Evolutionary conservation across 176 grass and related monocot genomes (phyloP), one percentile per base, ranked within the genome.

Genomic region (Urochloa ruziziensis): DNA sequence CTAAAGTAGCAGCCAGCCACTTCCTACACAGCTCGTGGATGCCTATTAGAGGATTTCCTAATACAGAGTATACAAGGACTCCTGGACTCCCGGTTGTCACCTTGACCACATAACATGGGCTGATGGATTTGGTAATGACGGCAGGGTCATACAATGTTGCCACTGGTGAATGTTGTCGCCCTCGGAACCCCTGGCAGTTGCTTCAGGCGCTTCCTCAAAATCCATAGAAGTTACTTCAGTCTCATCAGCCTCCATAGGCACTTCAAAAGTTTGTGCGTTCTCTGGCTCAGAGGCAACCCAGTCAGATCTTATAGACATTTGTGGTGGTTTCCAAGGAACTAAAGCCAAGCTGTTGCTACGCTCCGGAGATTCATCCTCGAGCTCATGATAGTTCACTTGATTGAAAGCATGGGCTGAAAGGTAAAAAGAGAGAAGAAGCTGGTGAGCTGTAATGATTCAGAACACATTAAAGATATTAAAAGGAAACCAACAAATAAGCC

Each of bases 251-350:
- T 94, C 94, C 91, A 90, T 86, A 49, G 75, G 75, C 33, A 75
- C 89, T 80, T 91, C 80, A 35, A 79, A 39, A 10, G 5, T 33
- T 6, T 14, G 18, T 34, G 21, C 36, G 59, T n/a, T 82, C 17
- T 86, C 53, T 13, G 77, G 84, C 67, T 65, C 25, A 73, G 64
- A 13, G 4, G 29, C 32, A 19, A 57, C 37, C 80, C 56, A 90
- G 75, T 84, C 52, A 80, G 81, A 77, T 60, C 19, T 54, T 32
- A 49, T 12, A 60, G 81, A 18, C 42, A 63, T 56, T 18, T 82
- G 83, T n/a, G 10, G 76, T 59, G 90, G 88, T 21, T 82, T 77
- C 95, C 95, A 97, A 24, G 90, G 92, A 87, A 97, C 86, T 69
- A 97, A 42, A 42, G 92, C 95, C 65, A 97, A 80, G 58, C 70